phyloP scores from a whole-genome alignment of 352 stramenopile species.

The Vaucheria bursata region DNA sequence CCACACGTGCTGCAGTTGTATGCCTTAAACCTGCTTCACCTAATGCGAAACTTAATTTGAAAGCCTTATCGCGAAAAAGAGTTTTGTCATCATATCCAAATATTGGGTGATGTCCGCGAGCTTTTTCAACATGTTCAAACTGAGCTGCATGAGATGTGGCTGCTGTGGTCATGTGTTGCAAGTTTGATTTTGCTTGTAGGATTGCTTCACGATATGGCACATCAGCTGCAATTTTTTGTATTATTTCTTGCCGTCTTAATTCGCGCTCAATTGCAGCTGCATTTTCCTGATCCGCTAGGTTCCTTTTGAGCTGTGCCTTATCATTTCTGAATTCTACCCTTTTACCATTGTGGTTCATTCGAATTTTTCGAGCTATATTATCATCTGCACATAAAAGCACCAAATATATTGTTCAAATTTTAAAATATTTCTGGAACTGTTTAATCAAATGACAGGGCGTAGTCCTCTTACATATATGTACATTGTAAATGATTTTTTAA shows the following conservation, averaged over 20 bases:
- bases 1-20: slow-evolving; percentile 11
- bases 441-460: no score
- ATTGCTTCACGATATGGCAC: slow-evolving; percentile 34
- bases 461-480: no score
- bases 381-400: not conserved
- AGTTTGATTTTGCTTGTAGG: slow-evolving; percentile 17
- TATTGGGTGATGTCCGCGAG: slow-evolving; percentile 29
- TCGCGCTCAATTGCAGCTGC: not conserved
- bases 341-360: not conserved
- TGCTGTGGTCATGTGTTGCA: slow-evolving; percentile 33
- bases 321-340: not conserved
- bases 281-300: not conserved
- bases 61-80: slow-evolving; percentile 23
- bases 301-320: not conserved
- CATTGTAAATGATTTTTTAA: not conserved
- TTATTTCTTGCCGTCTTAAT: slow-evolving; percentile 18
- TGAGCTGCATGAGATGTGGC: slow-evolving; percentile 26
- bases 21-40: slow-evolving; percentile 15
- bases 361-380: not conserved
- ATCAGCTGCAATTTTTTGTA: slow-evolving; percentile 24
- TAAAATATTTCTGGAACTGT: not conserved
- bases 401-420: not conserved
- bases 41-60: slow-evolving; percentile 18
- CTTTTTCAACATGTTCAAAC: slow-evolving; percentile 16
- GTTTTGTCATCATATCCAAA: slow-evolving; percentile 28